phyloP scores from a whole-genome alignment of 805 yeast genomes.

The Naumovozyma baii region DNA sequence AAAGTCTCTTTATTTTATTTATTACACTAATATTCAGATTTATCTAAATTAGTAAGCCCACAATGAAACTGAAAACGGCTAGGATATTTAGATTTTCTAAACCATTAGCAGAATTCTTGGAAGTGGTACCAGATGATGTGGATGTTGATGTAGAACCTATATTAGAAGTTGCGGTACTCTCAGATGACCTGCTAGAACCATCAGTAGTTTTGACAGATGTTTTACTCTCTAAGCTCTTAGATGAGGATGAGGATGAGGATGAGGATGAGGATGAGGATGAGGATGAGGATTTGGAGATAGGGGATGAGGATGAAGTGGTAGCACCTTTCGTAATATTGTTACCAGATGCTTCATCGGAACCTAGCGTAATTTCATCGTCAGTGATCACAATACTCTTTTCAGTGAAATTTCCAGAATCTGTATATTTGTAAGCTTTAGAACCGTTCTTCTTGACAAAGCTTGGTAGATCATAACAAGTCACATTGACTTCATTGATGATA shows the following conservation, averaged over 20 bases:
- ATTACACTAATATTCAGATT: not conserved
- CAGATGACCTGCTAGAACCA: not conserved
- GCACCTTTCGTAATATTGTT: conserved; percentile 38
- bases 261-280: conserved; percentile 5
- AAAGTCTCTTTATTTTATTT: not conserved
- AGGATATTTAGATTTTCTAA: not conserved
- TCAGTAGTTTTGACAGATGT: not conserved
- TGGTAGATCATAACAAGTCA: conserved; percentile 71
- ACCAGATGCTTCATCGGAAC: conserved; percentile 56
- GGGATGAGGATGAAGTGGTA: conserved; percentile 1
- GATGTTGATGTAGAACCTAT: not conserved
- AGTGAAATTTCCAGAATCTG: conserved; percentile 37
- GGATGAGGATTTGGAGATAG: conserved; percentile 4
- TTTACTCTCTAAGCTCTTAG: not conserved
- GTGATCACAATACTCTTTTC: conserved; percentile 49
- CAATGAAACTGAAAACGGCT: not conserved
- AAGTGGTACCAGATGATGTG: conserved; percentile 1
- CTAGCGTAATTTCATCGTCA: conserved; percentile 51
- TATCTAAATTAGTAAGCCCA: not conserved
- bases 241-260: not conserved
- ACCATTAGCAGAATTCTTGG: conserved; percentile 1
- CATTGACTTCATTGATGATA: conserved; percentile 46
- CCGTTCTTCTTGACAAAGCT: conserved; percentile 38
- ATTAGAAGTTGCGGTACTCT: not conserved
- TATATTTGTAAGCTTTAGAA: conserved; percentile 44